Evolutionary conservation across 768 basidiomycete genomes (phyloP), one percentile per base, ranked within the genome.

Genomic region (Termitomyces sp.): DNA sequence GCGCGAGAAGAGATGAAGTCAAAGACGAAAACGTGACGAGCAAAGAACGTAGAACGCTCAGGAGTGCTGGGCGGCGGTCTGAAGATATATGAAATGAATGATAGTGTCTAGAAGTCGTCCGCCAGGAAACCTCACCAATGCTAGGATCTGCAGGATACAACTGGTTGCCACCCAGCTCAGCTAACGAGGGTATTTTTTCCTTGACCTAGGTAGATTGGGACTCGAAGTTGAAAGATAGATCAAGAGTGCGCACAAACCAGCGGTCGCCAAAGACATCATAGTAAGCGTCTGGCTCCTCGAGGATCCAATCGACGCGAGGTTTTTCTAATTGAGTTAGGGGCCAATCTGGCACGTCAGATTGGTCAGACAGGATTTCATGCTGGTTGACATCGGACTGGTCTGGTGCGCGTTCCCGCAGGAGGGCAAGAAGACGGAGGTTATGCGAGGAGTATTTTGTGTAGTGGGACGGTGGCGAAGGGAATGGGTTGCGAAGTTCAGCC

Each of bases 271-370:
- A 96, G 16, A 87, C 87, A 52, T 82, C 81, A 68, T 92, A 96
- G 59, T 83, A 77, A 9, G 80, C 75, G 25, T 81, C 78, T 1
- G 88, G 87, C 59, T 92, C 91, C 62, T 94, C 90, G 1, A 91
- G 77, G 51, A 96, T 89, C 92, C 93, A 95, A 65, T 95, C 93
- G 14, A 90, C 85, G 44, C 92, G 82, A 37, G 94, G 94, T 71
- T 89, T 92, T 67, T 94, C 89, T 10, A 96, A 79, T 61, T 86
- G 85, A 3, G 70, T 70, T 41, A 95, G 74, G 19, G 87, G 80
- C 90, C 89, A 92, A 19, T 90, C 82, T 7, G 92, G 91, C 11
- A 92, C 73, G 54, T 92, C 86, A 2, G 72, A 64, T 65, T 92
- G 86, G 74, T 91, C 92, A 7, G 79, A 71, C 40, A 93, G 75